Base-by-base conservation (phyloP, 345 rosid species). In the Corchorus olitorius region DNA sequence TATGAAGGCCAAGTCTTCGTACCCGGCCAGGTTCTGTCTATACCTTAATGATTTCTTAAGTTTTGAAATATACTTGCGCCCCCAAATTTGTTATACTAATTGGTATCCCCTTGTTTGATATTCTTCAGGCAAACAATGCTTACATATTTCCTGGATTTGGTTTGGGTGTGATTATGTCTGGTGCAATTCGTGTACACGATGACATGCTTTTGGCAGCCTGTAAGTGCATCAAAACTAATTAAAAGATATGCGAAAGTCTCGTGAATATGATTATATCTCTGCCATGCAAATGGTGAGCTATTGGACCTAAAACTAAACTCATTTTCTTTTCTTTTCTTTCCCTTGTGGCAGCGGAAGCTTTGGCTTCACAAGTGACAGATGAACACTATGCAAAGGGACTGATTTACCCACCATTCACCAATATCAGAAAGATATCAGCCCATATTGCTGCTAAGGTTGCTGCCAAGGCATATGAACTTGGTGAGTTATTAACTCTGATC, bases 171-270 rank as follows among this genome's bases (percentile, higher is more conserved):
- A 91, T 96, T 70, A 90, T 96, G 71, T 89, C 97, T 0, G 97
- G 99, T 46, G 90, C 98, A 15, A 93, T 96, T 64, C 98, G 94
- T 35, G 95, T 96, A 63, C 94, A 87, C 13, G 94, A 92, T 79
- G 97, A 89, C 90, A 86, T 96, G 99, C 99, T 96, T 84, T 84
- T 96, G 83, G 97, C 97, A 70, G 99, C 99, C 73, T 92, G 98
- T 96, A 88, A 93, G 99, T 85, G 70, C 35, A 72, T 2, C 37
- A 27, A 66, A 62, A 45, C 6, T 0, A 45, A 45, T 8, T 45
- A 6, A 53, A 53, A 3, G 43, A 27, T 27, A 16, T 52, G 55
- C 8, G 3, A 3, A 14, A 53, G 11, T 6, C 55, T 16, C 1
- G 55, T 52, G 17, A 39, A 22, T n/a, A 53, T 71, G 74, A 17